Conservation (phyloP, 306 rosid species). For the Bauhinia variegata region DNA sequence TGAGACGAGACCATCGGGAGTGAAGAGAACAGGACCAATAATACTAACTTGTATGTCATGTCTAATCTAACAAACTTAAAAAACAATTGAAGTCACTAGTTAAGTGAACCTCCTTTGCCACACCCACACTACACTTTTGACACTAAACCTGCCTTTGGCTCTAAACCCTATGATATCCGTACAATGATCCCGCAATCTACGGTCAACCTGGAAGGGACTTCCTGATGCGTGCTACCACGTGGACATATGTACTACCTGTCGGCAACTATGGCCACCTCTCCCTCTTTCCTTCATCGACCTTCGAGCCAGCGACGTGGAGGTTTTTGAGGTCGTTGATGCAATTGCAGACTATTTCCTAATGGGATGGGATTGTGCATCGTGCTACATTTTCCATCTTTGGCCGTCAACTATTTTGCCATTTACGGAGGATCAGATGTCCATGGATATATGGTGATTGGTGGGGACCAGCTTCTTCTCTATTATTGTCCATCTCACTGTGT, state of each 20-base stretch:
- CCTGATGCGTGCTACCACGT: slow-evolving; percentile 59
- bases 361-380: not conserved
- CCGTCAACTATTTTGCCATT: slow-evolving; percentile 35
- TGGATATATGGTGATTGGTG: too few relatives aligned
- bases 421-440: slow-evolving; percentile 21
- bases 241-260: slow-evolving; percentile 55
- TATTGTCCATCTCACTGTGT: not conserved
- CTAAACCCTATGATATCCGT: slow-evolving; percentile 44
- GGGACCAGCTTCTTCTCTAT: not conserved
- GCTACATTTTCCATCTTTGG: slow-evolving; percentile 45
- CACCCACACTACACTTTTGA: too few relatives aligned
- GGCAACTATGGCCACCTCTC: too few relatives aligned
- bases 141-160: slow-evolving; percentile 17
- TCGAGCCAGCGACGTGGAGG: slow-evolving; percentile 26
- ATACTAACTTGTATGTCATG: too few relatives aligned
- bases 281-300: not conserved
- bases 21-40: too few relatives aligned
- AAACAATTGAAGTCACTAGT: too few relatives aligned
- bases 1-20: too few relatives aligned
- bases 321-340: not conserved
- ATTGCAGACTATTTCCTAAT: too few relatives aligned
- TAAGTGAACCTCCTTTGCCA: too few relatives aligned
- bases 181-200: slow-evolving; percentile 66
- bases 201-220: slow-evolving; percentile 38
- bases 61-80: too few relatives aligned